These are phyloP conservation scores for Aureobasidium sp. DNA, from an alignment of 2,329 filamentous ascomycete genomes.

Conservation along the genomic window DNA sequence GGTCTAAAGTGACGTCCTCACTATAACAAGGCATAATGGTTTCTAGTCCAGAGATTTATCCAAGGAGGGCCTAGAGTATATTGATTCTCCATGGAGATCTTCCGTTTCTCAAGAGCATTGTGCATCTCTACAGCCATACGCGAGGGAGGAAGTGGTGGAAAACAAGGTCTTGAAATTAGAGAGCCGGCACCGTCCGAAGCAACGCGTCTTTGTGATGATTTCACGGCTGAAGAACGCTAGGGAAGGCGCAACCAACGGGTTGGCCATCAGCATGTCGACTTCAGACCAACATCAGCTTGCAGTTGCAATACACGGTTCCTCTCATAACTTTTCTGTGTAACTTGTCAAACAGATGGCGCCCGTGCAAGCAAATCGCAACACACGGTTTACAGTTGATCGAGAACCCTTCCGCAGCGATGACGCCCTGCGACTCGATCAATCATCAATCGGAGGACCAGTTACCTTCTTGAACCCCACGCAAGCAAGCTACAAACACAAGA, in stretches of 20 bases:
- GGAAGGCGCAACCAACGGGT: not conserved
- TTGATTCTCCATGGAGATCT: too few species aligned
- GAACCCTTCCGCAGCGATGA: slow-evolving; percentile 20
- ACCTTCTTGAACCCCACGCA: slow-evolving; percentile 43
- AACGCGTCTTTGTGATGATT: not conserved
- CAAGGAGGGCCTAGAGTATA: too few species aligned
- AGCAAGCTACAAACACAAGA: slow-evolving; percentile 24
- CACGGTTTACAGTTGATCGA: slow-evolving; percentile 21
- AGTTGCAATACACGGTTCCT: not conserved
- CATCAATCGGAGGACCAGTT: slow-evolving; percentile 32
- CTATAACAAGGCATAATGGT: too few species aligned
- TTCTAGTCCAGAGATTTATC: too few species aligned
- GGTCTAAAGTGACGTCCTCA: too few species aligned
- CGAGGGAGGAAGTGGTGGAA: too few species aligned
- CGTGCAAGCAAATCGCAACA: slow-evolving; percentile 18
- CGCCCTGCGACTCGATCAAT: slow-evolving; percentile 18
- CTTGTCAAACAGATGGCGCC: not conserved
- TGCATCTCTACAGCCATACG: too few species aligned
- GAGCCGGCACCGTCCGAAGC: not conserved
- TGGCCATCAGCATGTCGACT: not conserved
- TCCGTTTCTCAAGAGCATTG: too few species aligned
- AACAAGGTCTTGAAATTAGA: too few species aligned
- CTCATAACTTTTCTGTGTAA: not conserved
- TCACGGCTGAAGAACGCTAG: not conserved
- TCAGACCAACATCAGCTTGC: not conserved